Evolutionary conservation across 768 basidiomycete genomes (phyloP).

Genomic region (Suillus fuscotomentosus): DNA sequence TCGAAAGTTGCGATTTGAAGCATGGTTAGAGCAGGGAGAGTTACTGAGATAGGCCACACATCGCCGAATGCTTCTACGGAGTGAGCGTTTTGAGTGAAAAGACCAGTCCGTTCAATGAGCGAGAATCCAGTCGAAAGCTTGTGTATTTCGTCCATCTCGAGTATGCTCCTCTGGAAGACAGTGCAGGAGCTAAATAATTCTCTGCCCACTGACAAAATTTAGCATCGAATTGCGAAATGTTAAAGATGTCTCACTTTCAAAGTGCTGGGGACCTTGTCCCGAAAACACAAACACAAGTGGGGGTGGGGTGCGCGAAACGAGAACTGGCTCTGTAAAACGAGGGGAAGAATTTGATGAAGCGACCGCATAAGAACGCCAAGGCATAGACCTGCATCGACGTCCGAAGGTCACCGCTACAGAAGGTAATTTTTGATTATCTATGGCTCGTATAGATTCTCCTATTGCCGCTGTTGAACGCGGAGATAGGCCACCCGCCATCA

Average conservation of each 20-base stretch:
- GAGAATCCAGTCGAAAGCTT: conserved; percentile 31
- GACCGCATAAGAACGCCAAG: conserved; percentile 13
- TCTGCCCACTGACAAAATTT: conserved; percentile 32
- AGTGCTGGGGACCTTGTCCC: conserved; percentile 41
- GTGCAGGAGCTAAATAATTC: conserved; percentile 33
- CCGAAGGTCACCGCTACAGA: too few relatives aligned
- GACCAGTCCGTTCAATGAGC: conserved; percentile 33
- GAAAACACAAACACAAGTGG: conserved; percentile 39
- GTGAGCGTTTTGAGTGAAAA: conserved; percentile 29
- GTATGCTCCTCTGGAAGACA: conserved; percentile 37
- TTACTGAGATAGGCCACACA: conserved; percentile 35
- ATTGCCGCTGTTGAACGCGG: too few relatives aligned
- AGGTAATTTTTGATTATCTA: too few relatives aligned
- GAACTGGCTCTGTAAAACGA: conserved; percentile 26
- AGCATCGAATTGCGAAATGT: neutral
- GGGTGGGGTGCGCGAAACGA: conserved; percentile 23
- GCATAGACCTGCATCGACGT: too few relatives aligned
- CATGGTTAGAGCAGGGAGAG: conserved; percentile 41
- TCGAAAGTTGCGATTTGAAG: conserved; percentile 48
- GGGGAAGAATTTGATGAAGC: neutral
- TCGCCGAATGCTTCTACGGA: conserved; percentile 8
- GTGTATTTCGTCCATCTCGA: conserved; percentile 37
- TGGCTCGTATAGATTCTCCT: too few relatives aligned
- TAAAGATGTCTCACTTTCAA: conserved; percentile 29
- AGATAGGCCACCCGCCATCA: too few relatives aligned